Percentiles rank a stretch among this genome's conserved stretches.
These are phyloP conservation scores for Wickerhamiella bombiphila DNA, from an alignment of 805 yeast genomes.

Conservation along the genomic window DNA sequence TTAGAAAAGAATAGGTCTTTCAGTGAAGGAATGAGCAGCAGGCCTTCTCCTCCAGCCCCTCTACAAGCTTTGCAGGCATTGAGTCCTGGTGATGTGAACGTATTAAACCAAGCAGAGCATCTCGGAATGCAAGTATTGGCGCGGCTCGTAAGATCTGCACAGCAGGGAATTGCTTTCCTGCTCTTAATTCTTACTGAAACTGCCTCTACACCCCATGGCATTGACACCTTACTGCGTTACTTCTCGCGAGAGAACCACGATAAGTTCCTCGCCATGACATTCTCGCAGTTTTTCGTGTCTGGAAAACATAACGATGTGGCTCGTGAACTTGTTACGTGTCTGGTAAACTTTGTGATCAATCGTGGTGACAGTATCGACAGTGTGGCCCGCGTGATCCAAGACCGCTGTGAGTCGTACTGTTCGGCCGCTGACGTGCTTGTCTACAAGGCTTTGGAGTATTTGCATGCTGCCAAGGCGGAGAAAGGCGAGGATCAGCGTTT, in stretches of 20 bases:
- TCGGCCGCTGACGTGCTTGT: conserved; percentile 86
- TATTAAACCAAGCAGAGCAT: conserved; percentile 62
- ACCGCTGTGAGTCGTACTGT: conserved; percentile 88
- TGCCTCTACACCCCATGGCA: conserved; percentile 27
- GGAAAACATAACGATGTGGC: conserved; percentile 34
- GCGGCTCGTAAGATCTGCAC: conserved; percentile 58
- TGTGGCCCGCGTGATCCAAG: conserved; percentile 76
- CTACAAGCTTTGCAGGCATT: conserved; percentile 9
- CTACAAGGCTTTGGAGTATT: conserved; percentile 84
- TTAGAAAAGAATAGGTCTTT: conserved; percentile 32
- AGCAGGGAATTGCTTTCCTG: conserved; percentile 82
- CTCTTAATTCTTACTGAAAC: conserved; percentile 65
- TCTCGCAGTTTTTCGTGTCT: conserved; percentile 67
- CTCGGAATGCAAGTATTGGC: conserved; percentile 70
- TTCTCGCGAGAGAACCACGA: conserved; percentile 54
- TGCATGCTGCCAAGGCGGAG: conserved; percentile 53
- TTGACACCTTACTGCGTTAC: conserved; percentile 55
- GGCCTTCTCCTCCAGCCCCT: conserved; percentile 8
- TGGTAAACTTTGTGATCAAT: conserved; percentile 74
- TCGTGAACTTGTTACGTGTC: conserved; percentile 75
- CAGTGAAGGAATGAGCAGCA: conserved; percentile 28
- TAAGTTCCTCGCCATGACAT: conserved; percentile 50
- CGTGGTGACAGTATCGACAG: conserved; percentile 89
- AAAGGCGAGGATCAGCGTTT: conserved; percentile 53
- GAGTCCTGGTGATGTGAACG: conserved; percentile 17